A percentile compares a stretch with the other conserved stretches of the same genome.
These are phyloP conservation scores for Desmodesmus armatus DNA, from an alignment of 139 green algal genomes.

Conservation along the genomic window DNA sequence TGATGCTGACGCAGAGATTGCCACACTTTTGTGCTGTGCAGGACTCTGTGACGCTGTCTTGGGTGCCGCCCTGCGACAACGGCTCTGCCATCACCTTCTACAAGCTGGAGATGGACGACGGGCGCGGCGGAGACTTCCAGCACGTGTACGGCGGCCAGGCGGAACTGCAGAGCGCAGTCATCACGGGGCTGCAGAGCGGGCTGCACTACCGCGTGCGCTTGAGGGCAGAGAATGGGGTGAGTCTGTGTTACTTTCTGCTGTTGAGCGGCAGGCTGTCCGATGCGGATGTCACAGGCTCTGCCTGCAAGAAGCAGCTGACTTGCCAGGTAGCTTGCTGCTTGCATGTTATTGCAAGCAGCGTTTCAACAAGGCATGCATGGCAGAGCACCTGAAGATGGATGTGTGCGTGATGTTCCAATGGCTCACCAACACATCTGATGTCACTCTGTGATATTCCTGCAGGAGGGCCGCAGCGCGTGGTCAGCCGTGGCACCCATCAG, in stretches of 20 bases:
- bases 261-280: no score
- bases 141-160: slow-evolving; percentile 52
- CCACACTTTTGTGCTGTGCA: slow-evolving; percentile 33
- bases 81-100: slow-evolving; percentile 70
- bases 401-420: no score
- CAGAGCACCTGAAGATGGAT: no score
- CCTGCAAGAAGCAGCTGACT: no score
- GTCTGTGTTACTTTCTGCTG: not conserved
- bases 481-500: not conserved
- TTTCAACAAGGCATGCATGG: no score
- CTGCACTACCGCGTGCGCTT: slow-evolving; percentile 76
- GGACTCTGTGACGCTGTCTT: slow-evolving; percentile 55
- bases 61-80: slow-evolving; percentile 60
- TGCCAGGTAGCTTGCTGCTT: no score
- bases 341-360: no score
- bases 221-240: slow-evolving; percentile 75
- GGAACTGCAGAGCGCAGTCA: not conserved
- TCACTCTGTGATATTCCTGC: no score
- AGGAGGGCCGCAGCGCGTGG: slow-evolving; percentile 39
- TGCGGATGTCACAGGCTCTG: no score
- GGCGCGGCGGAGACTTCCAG: slow-evolving; percentile 56
- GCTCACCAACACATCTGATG: no score
- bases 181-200: slow-evolving; percentile 58
- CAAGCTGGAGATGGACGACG: slow-evolving; percentile 75
- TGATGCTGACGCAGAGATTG: no score